Conservation (phyloP, 2,329 filamentous ascomycete species). For the Apiospora pterosperma region DNA sequence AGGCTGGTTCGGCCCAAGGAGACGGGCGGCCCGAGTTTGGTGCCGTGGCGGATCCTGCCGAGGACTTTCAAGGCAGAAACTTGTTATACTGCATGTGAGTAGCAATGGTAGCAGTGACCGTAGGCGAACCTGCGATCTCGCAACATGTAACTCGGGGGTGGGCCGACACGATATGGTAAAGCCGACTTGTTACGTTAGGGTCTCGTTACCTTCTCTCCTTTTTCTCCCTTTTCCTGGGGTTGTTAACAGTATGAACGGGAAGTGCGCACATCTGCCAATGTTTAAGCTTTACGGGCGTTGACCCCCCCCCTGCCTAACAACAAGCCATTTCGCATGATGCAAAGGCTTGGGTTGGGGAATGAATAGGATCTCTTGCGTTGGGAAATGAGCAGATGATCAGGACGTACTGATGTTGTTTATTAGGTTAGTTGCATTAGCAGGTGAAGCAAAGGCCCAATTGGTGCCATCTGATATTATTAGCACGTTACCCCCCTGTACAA, state of each 20-base stretch:
- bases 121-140: constrained; percentile 3
- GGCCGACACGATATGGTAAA: no score
- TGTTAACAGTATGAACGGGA: neutral
- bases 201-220: no score
- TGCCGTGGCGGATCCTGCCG: constrained; percentile 18
- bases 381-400: neutral
- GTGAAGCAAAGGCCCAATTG: no score
- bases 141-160: neutral
- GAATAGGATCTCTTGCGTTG: neutral
- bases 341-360: neutral
- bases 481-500: no score
- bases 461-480: no score
- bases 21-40: constrained; percentile 21
- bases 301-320: neutral
- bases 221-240: neutral
- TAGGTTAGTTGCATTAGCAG: neutral
- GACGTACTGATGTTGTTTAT: neutral
- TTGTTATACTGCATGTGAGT: constrained; percentile 15
- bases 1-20: constrained; percentile 29
- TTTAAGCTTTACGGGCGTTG: neutral
- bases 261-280: neutral
- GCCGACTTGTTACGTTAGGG: no score
- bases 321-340: neutral
- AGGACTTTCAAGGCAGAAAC: constrained; percentile 16
- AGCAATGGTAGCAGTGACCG: no score